These are phyloP conservation scores for Rhodotorula babjevae DNA, from an alignment of 768 basidiomycete species.

Conservation along the genomic window DNA sequence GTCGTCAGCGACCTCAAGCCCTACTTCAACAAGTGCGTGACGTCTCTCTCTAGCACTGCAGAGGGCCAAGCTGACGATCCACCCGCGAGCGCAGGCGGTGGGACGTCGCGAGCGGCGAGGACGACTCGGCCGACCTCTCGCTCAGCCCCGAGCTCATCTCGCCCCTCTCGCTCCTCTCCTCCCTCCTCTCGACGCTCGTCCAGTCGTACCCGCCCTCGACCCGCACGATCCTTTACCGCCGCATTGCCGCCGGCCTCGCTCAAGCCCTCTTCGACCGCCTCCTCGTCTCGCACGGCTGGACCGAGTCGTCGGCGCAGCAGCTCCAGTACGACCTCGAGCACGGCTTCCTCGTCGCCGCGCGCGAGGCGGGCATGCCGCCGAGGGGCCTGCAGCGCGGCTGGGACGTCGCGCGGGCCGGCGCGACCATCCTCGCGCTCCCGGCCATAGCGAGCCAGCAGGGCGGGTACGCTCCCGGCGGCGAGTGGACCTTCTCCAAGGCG, in stretches of 20 bases:
- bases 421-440: constrained; percentile 62
- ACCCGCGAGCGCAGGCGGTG: constrained; percentile 6
- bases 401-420: constrained; percentile 66
- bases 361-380: constrained; percentile 47
- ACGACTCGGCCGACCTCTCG: constrained; percentile 49
- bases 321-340: constrained; percentile 69
- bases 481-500: constrained; percentile 52
- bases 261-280: constrained; percentile 78
- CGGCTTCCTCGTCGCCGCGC: constrained; percentile 65
- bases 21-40: constrained; percentile 60
- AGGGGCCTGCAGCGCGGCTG: constrained; percentile 66
- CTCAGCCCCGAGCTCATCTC: constrained; percentile 68
- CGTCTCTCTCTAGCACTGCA: constrained; percentile 3
- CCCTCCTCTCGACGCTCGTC: constrained; percentile 67
- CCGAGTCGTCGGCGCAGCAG: constrained; percentile 57
- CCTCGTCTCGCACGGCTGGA: constrained; percentile 64
- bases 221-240: constrained; percentile 66
- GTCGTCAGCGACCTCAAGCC: constrained; percentile 68
- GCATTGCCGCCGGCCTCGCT: constrained; percentile 63
- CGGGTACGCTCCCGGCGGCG: constrained; percentile 11
- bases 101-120: constrained; percentile 36
- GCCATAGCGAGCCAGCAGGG: constrained; percentile 46
- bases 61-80: constrained; percentile 43
- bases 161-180: constrained; percentile 72
- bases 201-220: constrained; percentile 59